Conservation (phyloP, 768 basidiomycete species). For the Trametes cinnabarina region DNA sequence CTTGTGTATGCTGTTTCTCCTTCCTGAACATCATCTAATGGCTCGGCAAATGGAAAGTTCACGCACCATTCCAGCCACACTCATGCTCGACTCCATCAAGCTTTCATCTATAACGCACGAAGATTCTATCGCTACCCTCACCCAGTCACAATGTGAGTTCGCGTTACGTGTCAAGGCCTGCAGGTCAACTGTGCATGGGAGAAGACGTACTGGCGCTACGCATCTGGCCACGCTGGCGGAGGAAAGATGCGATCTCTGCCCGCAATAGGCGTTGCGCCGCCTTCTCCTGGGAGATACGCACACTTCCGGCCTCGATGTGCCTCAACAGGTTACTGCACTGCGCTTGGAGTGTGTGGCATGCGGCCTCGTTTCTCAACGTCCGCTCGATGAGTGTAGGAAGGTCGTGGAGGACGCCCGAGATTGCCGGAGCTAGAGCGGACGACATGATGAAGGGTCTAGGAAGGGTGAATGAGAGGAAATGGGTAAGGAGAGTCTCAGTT, state of each 20-base stretch:
- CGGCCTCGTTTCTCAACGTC: constrained; percentile 13
- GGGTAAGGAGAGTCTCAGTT: no score
- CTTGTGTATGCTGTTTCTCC: neutral
- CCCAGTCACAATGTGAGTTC: neutral
- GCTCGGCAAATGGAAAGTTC: neutral
- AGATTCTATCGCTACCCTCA: neutral
- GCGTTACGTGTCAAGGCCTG: neutral
- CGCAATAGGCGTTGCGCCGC: constrained; percentile 15
- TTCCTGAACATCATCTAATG: neutral
- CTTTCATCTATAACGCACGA: constrained; percentile 1
- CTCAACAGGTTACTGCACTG: constrained; percentile 13
- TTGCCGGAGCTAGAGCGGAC: constrained; percentile 2
- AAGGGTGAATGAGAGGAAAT: neutral
- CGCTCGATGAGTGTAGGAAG: constrained; percentile 16
- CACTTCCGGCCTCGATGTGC: constrained; percentile 11
- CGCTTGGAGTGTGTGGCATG: constrained; percentile 11
- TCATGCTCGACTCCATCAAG: neutral
- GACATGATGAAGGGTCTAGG: neutral
- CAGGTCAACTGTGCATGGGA: neutral
- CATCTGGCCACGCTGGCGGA: neutral
- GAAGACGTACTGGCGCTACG: neutral
- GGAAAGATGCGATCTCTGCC: constrained; percentile 10
- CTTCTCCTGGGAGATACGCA: constrained; percentile 15
- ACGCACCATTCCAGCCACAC: constrained; percentile 1
- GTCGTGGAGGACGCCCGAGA: constrained; percentile 5